Conservation (phyloP, 2,329 filamentous ascomycete species). For the Rutstroemia sp. region DNA sequence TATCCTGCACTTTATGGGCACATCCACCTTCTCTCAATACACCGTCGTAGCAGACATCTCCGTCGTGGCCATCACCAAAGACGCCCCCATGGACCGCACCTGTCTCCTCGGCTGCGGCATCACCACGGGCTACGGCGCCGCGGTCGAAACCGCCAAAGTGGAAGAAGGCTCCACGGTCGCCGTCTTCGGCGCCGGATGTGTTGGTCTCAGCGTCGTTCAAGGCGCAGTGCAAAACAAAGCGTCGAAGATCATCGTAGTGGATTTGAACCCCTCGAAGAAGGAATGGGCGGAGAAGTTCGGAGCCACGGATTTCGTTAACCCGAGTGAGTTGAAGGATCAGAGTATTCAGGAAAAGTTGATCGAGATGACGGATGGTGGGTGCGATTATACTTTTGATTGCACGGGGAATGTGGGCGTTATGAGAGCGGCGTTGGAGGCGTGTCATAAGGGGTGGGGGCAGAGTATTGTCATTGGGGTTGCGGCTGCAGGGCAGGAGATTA, state of each 20-base stretch:
- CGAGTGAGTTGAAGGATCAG: conserved; percentile 67
- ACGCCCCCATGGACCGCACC: conserved; percentile 91
- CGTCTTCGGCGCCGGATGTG: conserved; percentile 92
- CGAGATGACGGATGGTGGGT: conserved; percentile 96
- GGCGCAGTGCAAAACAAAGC: conserved; percentile 60
- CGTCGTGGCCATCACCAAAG: conserved; percentile 82
- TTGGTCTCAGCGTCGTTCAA: conserved; percentile 91
- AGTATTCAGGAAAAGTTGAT: conserved; percentile 87
- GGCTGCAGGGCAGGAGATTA: conserved; percentile 91
- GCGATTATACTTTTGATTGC: conserved; percentile 99
- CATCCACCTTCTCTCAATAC: conserved; percentile 97
- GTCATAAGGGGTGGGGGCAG: conserved; percentile 99
- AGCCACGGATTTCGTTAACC: conserved; percentile 95
- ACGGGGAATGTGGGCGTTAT: conserved; percentile 96
- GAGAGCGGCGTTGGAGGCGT: conserved; percentile 91
- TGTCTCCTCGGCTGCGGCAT: conserved; percentile 97
- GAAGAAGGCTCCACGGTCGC: conserved; percentile 86
- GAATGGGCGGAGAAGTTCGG: conserved; percentile 91
- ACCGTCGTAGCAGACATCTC: conserved; percentile 98
- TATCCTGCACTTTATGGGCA: conserved; percentile 98
- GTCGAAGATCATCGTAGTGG: conserved; percentile 53
- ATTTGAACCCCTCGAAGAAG: conserved; percentile 86
- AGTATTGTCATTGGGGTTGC: conserved; percentile 97
- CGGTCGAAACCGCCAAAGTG: conserved; percentile 84
- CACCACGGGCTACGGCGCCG: conserved; percentile 95